Conservation (phyloP, 352 stramenopile genomes). For the Pythium folliculosum region DNA sequence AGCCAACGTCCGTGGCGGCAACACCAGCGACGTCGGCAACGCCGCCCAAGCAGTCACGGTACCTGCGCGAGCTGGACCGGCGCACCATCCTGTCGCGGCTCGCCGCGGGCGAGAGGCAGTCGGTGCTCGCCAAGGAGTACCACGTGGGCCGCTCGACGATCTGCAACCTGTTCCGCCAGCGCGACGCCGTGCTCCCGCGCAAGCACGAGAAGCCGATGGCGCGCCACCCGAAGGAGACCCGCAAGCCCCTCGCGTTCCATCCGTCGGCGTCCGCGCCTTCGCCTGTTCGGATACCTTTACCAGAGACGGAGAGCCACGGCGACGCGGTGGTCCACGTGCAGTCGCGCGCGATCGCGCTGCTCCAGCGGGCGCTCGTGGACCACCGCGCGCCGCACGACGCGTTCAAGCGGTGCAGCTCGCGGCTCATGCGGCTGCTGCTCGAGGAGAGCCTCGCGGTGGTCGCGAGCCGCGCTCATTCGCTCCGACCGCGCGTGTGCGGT, state of each 20-base stretch:
- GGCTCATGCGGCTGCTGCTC: conserved; percentile 52
- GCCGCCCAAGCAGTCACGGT: conserved; percentile 5
- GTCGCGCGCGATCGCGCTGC: conserved; percentile 35
- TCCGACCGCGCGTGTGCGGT: background rate
- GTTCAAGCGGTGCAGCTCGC: conserved; percentile 42
- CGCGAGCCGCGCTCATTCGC: background rate
- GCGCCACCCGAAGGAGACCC: conserved; percentile 38
- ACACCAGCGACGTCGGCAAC: background rate
- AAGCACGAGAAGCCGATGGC: conserved; percentile 42
- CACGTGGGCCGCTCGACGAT: conserved; percentile 53
- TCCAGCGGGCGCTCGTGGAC: conserved; percentile 43
- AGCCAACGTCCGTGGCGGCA: too few species aligned
- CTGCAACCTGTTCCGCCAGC: conserved; percentile 58
- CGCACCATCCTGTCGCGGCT: conserved; percentile 42
- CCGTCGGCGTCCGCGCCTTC: too few species aligned
- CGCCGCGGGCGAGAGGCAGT: conserved; percentile 38
- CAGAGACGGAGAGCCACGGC: too few species aligned
- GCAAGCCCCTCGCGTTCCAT: background rate
- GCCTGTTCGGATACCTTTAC: too few species aligned
- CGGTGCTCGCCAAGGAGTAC: conserved; percentile 39
- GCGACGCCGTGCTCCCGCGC: conserved; percentile 39
- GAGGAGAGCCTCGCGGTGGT: conserved; percentile 37
- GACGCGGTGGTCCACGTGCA: conserved; percentile 32
- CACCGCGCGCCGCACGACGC: conserved; percentile 33
- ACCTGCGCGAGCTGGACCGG: conserved; percentile 51